Percentiles rank a stretch among this genome's conserved stretches.
phyloP scores from a whole-genome alignment of 2,329 filamentous ascomycete genomes.

The Fusarium nurragi region DNA sequence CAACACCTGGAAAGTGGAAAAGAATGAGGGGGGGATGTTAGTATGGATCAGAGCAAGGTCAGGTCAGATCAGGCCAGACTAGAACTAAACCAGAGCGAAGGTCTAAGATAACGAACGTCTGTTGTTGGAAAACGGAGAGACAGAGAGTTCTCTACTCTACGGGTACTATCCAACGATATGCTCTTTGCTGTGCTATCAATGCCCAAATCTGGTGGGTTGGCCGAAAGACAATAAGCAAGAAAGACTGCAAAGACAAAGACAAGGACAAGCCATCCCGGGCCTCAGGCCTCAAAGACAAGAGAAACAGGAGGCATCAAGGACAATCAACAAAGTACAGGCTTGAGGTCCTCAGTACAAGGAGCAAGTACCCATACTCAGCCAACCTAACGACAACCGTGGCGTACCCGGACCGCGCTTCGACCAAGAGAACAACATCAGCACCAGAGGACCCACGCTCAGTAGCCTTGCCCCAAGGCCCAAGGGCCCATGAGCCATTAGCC shows the following conservation, averaged over 20 bases:
- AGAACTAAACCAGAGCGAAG: not conserved
- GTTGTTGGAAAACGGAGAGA: not conserved
- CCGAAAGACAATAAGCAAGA: constrained; percentile 29
- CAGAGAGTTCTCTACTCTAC: constrained; percentile 10
- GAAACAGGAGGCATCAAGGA: not conserved
- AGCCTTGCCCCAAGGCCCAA: constrained; percentile 9
- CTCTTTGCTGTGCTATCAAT: not conserved
- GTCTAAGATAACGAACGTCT: constrained; percentile 7
- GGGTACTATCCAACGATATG: constrained; percentile 4
- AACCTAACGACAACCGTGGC: constrained; percentile 24
- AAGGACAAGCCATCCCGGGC: constrained; percentile 40
- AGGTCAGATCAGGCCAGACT: constrained; percentile 6
- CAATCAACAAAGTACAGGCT: constrained; percentile 14
- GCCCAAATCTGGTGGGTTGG: constrained; percentile 22
- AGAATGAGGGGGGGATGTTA: constrained; percentile 10
- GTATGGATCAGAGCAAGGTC: constrained; percentile 11
- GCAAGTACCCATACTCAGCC: constrained; percentile 27
- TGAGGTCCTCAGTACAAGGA: constrained; percentile 28
- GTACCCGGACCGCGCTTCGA: constrained; percentile 38
- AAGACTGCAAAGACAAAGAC: constrained; percentile 1
- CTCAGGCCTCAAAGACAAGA: constrained; percentile 7
- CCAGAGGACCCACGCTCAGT: constrained; percentile 15
- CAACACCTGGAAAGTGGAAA: not conserved
- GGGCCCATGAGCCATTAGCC: constrained; percentile 16
- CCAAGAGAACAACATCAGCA: not conserved